phyloP scores from a whole-genome alignment of 192 early-diverging fungal genomes.

The Physocladia obscura region DNA sequence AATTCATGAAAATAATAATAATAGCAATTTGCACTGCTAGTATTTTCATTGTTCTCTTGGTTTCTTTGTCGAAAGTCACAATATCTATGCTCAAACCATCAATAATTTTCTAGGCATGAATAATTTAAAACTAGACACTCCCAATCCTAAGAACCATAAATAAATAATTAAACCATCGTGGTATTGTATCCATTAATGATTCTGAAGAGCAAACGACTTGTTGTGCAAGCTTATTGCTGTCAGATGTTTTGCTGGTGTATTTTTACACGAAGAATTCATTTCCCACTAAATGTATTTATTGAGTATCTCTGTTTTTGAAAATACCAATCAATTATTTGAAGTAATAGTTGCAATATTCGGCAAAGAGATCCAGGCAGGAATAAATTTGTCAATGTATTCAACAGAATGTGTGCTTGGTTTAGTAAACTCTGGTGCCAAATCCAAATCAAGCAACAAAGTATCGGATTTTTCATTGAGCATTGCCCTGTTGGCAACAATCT shows the following conservation, averaged over 20 bases:
- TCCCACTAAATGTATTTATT: no score
- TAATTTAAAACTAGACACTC: no score
- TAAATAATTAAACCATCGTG: no score
- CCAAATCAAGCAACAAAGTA: constrained; percentile 79
- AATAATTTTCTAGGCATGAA: constrained; percentile 46
- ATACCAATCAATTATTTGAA: constrained; percentile 9
- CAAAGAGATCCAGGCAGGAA: constrained; percentile 64
- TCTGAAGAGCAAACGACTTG: no score
- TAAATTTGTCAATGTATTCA: constrained; percentile 73
- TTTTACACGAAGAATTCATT: no score
- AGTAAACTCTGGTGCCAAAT: constrained; percentile 64
- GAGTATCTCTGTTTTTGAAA: no score
- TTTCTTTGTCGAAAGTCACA: constrained; percentile 43
- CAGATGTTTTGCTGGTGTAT: no score
- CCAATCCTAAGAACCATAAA: no score
- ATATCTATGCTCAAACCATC: constrained; percentile 45
- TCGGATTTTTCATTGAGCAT: constrained; percentile 86
- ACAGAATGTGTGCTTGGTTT: constrained; percentile 61
- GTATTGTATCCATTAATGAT: no score
- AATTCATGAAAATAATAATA: neutral
- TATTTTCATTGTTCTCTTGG: constrained; percentile 35
- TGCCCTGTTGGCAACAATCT: constrained; percentile 82
- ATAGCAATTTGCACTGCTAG: constrained; percentile 47
- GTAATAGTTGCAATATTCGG: constrained; percentile 34
- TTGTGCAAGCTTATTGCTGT: no score